A percentile compares a stretch with the other conserved stretches of the same genome.
These are phyloP conservation scores for Pseudevernia furfuracea DNA, from an alignment of 495 filamentous ascomycete genomes.

Conservation along the genomic window DNA sequence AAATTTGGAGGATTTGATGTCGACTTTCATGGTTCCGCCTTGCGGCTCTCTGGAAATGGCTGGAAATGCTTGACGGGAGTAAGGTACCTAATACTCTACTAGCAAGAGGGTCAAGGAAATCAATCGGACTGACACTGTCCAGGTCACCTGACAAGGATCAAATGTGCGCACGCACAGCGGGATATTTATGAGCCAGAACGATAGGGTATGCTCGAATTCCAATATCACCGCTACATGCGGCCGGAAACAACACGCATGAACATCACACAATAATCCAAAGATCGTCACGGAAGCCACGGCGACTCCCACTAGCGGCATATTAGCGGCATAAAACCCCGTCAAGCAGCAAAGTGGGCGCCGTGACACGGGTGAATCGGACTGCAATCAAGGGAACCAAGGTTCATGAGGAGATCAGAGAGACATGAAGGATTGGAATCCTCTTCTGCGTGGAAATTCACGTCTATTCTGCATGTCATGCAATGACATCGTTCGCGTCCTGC, in stretches of 20 bases:
- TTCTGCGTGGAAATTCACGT: too few relatives aligned
- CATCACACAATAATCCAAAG: too few relatives aligned
- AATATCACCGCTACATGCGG: neutral
- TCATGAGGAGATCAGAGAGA: neutral
- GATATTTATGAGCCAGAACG: neutral
- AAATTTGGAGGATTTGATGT: too few relatives aligned
- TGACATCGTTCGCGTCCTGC: conserved; percentile 28
- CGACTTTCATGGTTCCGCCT: too few relatives aligned
- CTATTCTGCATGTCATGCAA: conserved; percentile 18
- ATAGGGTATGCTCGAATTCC: neutral
- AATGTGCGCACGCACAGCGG: neutral
- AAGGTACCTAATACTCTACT: too few relatives aligned
- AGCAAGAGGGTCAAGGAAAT: too few relatives aligned
- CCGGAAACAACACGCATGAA: neutral
- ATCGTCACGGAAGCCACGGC: conserved; percentile 4
- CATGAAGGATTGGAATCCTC: neutral
- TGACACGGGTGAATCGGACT: too few relatives aligned
- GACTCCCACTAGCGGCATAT: neutral
- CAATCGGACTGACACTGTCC: too few relatives aligned
- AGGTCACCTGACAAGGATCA: neutral
- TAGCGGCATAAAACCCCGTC: neutral
- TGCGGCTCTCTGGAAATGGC: too few relatives aligned
- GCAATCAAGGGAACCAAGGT: too few relatives aligned
- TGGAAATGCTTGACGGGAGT: too few relatives aligned
- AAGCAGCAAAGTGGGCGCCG: neutral